Conservation (phyloP, 768 basidiomycete genomes). For the Boletus eberwhitei region DNA sequence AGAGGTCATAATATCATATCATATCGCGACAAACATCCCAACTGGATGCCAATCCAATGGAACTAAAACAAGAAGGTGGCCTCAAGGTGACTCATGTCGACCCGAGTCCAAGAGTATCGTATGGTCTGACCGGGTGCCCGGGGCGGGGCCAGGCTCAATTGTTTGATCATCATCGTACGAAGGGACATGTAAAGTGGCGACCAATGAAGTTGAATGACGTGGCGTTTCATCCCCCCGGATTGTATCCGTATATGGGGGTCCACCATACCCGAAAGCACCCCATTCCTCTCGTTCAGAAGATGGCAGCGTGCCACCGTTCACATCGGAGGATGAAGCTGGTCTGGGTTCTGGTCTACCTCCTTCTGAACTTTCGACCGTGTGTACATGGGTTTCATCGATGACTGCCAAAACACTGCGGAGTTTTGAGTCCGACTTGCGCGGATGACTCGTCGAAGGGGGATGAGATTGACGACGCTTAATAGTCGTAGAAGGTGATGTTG, state of each 20-base stretch:
- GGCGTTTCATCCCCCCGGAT: constrained; percentile 44
- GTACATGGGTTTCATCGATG: constrained; percentile 57
- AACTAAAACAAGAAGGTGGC: constrained; percentile 7
- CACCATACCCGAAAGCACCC: constrained; percentile 39
- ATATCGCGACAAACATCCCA: constrained; percentile 1
- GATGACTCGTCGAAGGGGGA: constrained; percentile 37
- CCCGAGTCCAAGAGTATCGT: constrained; percentile 24
- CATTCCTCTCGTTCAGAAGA: constrained; percentile 36
- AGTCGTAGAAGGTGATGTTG: constrained; percentile 46
- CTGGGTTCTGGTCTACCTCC: constrained; percentile 15
- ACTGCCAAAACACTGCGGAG: constrained; percentile 69
- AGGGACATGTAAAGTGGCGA: constrained; percentile 18
- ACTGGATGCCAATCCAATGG: neutral
- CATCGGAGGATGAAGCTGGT: constrained; percentile 25
- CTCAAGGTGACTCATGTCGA: constrained; percentile 12
- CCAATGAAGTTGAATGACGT: constrained; percentile 36
- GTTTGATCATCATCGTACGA: constrained; percentile 25
- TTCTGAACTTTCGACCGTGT: constrained; percentile 27
- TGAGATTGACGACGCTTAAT: constrained; percentile 50
- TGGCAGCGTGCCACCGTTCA: constrained; percentile 25
- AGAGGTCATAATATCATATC: constrained; percentile 13
- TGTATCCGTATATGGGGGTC: constrained; percentile 33
- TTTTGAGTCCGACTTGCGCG: constrained; percentile 61
- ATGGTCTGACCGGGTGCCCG: constrained; percentile 27
- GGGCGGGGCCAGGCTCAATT: constrained; percentile 12